These are phyloP conservation scores for Maudiozyma saulgeensis DNA, from an alignment of 805 yeast genomes.

Conservation along the genomic window DNA sequence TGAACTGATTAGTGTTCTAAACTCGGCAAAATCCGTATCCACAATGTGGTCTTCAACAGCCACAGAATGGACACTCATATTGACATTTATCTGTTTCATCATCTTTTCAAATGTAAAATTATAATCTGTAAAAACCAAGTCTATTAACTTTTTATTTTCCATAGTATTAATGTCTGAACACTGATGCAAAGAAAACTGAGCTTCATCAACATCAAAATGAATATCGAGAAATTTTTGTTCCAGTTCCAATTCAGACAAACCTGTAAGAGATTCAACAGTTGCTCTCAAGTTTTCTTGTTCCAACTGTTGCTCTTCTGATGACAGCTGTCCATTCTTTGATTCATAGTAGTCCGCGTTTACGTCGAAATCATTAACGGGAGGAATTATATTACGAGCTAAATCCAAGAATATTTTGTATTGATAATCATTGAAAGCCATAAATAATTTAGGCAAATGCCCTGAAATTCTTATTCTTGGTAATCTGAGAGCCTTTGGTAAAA, in stretches of 20 bases:
- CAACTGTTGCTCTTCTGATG: constrained; percentile 10
- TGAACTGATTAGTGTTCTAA: constrained; percentile 62
- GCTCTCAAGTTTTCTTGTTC: constrained; percentile 20
- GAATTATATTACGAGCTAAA: constrained; percentile 47
- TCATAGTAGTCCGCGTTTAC: constrained; percentile 4
- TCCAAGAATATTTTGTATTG: constrained; percentile 86
- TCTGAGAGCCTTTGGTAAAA: constrained; percentile 68
- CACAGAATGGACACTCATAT: constrained; percentile 54
- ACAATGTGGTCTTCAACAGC: constrained; percentile 70
- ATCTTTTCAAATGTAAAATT: constrained; percentile 52
- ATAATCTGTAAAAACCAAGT: constrained; percentile 59
- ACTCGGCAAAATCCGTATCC: constrained; percentile 45
- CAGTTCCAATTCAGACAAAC: constrained; percentile 35
- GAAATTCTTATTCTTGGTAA: constrained; percentile 64
- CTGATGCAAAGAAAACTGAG: constrained; percentile 52
- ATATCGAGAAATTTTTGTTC: constrained; percentile 64
- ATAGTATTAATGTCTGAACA: constrained; percentile 56
- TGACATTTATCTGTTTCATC: constrained; percentile 51
- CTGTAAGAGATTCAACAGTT: constrained; percentile 26
- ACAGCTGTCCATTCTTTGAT: constrained; percentile 2
- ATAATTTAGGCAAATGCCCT: constrained; percentile 67
- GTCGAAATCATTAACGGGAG: not conserved
- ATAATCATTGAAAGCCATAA: constrained; percentile 69
- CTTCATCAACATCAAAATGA: constrained; percentile 54
- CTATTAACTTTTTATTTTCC: constrained; percentile 59